Base-by-base conservation (phyloP, 768 basidiomycete species). In the Suillus subalutaceus region DNA sequence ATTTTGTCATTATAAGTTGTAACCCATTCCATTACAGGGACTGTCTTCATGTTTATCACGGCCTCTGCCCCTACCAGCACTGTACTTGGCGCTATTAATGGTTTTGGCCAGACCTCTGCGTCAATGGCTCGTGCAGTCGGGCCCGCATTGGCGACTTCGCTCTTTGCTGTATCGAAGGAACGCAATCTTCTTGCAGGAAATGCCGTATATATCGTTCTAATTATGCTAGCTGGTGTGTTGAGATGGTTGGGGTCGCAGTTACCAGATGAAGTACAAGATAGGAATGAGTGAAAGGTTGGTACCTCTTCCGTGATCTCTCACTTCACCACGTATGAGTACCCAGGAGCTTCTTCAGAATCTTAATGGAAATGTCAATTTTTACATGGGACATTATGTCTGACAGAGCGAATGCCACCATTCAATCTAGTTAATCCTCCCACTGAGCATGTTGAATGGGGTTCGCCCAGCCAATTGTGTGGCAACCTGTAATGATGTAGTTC, bases 51-150 rank as follows among this genome's bases (percentile, higher is more conserved):
- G 68, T 86, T 82, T 63, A 76, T 88, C 58, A 87, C 83, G 2
- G 79, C 80, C 37, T 83, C 85, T 2, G 78, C 87, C 1, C 87
- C 88, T 0, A 84, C 82, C 64, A 83, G 79, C 60, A 77, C 76
- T n/a, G 84, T 85, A 0, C 78, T 89, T 6, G 88, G 87, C 12
- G 83, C 87, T 6, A 85, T 83, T 2, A 87, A 89, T 65, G 88
- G 88, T 1, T 75, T 88, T 23, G 79, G 83, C 3, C 87, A 88
- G 37, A 85, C 82, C 16, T 74, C 79, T 2, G 80, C 79, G 1
- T 81, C 83, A 3, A 73, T 82, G 16, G 80, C 82, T 0, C 81
- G 84, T 46, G 84, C 83, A 4, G 77, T 86, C 13, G 85, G 85
- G 1, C 86, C 86, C 0, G 80, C 80, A 0, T 48, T 81, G 41